Percentiles rank a stretch among this genome's conserved stretches.
Conservation (phyloP, 2,329 filamentous ascomycete species). For the Colletotrichum lini region DNA sequence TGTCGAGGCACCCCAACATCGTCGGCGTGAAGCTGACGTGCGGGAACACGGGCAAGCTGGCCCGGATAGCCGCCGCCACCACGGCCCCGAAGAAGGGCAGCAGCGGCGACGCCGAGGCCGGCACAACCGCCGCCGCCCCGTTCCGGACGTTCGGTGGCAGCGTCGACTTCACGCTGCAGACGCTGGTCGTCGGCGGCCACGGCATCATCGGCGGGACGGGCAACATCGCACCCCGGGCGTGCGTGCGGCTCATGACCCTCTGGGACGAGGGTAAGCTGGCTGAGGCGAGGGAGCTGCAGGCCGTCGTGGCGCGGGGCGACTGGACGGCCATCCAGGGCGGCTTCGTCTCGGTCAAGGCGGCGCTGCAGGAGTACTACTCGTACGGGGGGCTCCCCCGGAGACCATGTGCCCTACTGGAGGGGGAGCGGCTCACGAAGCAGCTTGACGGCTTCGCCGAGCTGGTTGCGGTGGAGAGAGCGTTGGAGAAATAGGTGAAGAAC, state of each 20-base stretch:
- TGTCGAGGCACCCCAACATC: conserved; percentile 68
- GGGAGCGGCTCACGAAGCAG: conserved; percentile 46
- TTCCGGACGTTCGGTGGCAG: conserved; percentile 82
- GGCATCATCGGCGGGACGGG: conserved; percentile 81
- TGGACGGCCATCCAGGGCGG: conserved; percentile 80
- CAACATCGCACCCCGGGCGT: conserved; percentile 78
- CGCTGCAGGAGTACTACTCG: conserved; percentile 72
- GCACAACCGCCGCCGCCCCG: background rate
- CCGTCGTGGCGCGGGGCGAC: conserved; percentile 75
- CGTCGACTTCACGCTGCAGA: conserved; percentile 81
- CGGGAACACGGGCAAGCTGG: conserved; percentile 75
- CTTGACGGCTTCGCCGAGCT: conserved; percentile 49
- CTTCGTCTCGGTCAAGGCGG: conserved; percentile 78
- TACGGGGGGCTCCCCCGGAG: conserved; percentile 74
- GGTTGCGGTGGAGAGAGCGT: conserved; percentile 45
- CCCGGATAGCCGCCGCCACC: conserved; percentile 61
- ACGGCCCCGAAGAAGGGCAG: conserved; percentile 34
- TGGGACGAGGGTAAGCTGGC: conserved; percentile 70
- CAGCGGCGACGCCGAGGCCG: conserved; percentile 14
- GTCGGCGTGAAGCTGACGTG: conserved; percentile 79
- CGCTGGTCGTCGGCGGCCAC: conserved; percentile 77
- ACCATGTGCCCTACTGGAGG: conserved; percentile 57
- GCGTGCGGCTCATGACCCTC: conserved; percentile 72
- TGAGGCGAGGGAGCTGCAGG: conserved; percentile 75
- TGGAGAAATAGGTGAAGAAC: conserved; percentile 11